These are phyloP conservation scores for Akanthomyces lecanii DNA, from an alignment of 2,329 filamentous ascomycete species.

Conservation along the genomic window DNA sequence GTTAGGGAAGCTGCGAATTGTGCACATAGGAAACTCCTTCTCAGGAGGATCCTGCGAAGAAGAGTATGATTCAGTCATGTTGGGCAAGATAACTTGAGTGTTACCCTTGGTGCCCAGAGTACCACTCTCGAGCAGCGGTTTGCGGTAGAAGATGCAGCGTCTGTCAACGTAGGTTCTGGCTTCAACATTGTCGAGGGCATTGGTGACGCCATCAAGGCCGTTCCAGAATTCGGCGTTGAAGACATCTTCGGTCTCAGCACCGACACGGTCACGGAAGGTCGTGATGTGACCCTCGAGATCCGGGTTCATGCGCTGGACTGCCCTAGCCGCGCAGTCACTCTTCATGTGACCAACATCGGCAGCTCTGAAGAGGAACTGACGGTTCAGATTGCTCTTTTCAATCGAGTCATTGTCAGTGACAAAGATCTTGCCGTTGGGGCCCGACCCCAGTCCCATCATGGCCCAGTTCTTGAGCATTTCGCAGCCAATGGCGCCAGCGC, in stretches of 20 bases:
- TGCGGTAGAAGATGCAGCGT: slow-evolving; percentile 96
- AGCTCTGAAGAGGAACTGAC: slow-evolving; percentile 91
- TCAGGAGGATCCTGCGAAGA: slow-evolving; percentile 93
- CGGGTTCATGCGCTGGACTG: slow-evolving; percentile 94
- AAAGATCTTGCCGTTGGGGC: slow-evolving; percentile 80
- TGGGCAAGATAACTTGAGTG: slow-evolving; percentile 89
- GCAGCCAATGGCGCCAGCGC: slow-evolving; percentile 94
- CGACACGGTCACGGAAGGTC: slow-evolving; percentile 83
- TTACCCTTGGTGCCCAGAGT: slow-evolving; percentile 99
- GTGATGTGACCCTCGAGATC: slow-evolving; percentile 83
- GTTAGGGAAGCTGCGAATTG: slow-evolving; percentile 94
- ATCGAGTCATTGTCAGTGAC: slow-evolving; percentile 99
- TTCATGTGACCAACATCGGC: slow-evolving; percentile 95
- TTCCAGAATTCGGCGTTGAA: slow-evolving; percentile 96
- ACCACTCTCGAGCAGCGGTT: slow-evolving; percentile 91
- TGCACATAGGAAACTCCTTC: slow-evolving; percentile 99
- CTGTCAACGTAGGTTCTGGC: slow-evolving; percentile 94
- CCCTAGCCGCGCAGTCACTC: slow-evolving; percentile 86
- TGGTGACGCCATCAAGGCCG: slow-evolving; percentile 83
- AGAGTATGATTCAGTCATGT: slow-evolving; percentile 93
- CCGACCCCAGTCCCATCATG: slow-evolving; percentile 91
- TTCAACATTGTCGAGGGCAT: slow-evolving; percentile 95
- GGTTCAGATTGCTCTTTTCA: slow-evolving; percentile 97
- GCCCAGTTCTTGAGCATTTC: slow-evolving; percentile 99
- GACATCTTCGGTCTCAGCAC: slow-evolving; percentile 84